phyloP scores from a whole-genome alignment of 2,329 filamentous ascomycete genomes.

The Penicillium rolfsii region DNA sequence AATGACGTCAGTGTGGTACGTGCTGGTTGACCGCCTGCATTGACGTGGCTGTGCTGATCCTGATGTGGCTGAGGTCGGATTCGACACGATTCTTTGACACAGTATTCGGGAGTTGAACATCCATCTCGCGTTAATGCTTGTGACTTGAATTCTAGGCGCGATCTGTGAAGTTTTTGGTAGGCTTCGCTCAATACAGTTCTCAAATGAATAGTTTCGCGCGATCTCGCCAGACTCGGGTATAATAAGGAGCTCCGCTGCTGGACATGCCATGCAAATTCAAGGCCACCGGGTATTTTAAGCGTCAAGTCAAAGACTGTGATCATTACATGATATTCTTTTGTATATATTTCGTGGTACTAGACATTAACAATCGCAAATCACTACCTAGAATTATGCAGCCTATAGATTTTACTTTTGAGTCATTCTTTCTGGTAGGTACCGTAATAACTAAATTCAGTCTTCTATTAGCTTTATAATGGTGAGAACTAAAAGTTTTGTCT shows the following conservation, averaged over 20 bases:
- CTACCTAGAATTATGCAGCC: background rate
- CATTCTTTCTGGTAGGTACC: background rate
- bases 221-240: background rate
- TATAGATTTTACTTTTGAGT: background rate
- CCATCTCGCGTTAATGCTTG: background rate
- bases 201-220: constrained; percentile 36
- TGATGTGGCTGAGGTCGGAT: background rate
- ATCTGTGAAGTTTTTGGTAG: too few relatives aligned
- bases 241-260: too few relatives aligned
- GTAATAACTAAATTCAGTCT: background rate
- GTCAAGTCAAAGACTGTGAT: background rate
- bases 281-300: too few relatives aligned
- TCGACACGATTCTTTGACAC: too few relatives aligned
- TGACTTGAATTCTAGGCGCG: constrained; percentile 34
- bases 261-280: too few relatives aligned
- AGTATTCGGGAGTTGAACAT: background rate
- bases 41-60: background rate
- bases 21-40: background rate
- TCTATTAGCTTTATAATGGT: background rate
- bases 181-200: too few relatives aligned
- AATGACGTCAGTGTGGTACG: background rate
- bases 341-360: background rate
- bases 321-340: background rate
- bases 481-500: constrained; percentile 44
- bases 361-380: background rate